Evolutionary conservation across 805 yeast species (phyloP).

Genomic region (Metschnikowia kofuensis): DNA sequence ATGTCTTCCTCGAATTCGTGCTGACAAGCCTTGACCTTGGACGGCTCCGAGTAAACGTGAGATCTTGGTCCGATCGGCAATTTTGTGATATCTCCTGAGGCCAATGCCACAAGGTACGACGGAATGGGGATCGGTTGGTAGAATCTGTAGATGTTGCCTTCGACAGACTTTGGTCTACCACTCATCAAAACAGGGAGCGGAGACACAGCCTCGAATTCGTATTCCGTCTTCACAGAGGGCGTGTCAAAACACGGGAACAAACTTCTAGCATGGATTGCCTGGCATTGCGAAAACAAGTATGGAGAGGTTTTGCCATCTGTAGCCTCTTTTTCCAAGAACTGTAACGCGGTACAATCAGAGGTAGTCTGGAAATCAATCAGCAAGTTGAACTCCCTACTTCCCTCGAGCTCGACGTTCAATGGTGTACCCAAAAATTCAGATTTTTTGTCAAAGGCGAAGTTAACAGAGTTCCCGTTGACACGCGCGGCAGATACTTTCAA

Average conservation of each 20-base stretch:
- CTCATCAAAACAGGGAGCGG: slow-evolving; percentile 70
- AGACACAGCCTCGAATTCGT: slow-evolving; percentile 56
- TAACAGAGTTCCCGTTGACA: slow-evolving; percentile 38
- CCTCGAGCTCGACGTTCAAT: slow-evolving; percentile 31
- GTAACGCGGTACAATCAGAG: slow-evolving; percentile 73
- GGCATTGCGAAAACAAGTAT: slow-evolving; percentile 83
- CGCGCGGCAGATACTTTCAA: slow-evolving; percentile 45
- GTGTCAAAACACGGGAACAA: slow-evolving; percentile 90
- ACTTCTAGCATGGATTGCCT: slow-evolving; percentile 87
- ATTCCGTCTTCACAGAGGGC: slow-evolving; percentile 75
- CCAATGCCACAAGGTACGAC: slow-evolving; percentile 77
- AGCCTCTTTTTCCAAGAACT: slow-evolving; percentile 73
- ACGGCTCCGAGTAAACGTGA: slow-evolving; percentile 75
- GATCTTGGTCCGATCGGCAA: slow-evolving; percentile 85
- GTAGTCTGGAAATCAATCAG: slow-evolving; percentile 67
- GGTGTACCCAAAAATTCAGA: slow-evolving; percentile 61
- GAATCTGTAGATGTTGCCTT: slow-evolving; percentile 43
- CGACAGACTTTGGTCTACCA: slow-evolving; percentile 45
- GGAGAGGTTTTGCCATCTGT: slow-evolving; percentile 71
- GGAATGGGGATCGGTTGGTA: slow-evolving; percentile 83
- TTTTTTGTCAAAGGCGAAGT: slow-evolving; percentile 38
- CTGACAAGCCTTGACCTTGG: slow-evolving; percentile 61
- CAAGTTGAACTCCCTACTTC: slow-evolving; percentile 23
- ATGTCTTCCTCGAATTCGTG: slow-evolving; percentile 79
- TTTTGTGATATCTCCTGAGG: slow-evolving; percentile 71